Conservation (phyloP, 345 rosid species). For the Eucalyptus caleyi region DNA sequence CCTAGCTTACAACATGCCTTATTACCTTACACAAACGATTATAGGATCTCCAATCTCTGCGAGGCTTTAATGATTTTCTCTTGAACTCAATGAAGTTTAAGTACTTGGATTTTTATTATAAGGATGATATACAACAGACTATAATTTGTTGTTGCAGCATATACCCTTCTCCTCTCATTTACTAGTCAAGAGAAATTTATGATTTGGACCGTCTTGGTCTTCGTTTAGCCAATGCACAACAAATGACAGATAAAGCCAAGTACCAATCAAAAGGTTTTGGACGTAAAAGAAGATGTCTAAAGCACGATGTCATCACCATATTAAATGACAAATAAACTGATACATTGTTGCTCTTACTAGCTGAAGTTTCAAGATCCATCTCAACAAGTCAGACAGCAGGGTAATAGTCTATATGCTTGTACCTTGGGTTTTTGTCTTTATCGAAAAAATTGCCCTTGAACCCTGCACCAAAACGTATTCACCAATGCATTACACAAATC, state of each 20-base stretch:
- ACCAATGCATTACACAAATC: not conserved
- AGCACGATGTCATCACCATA: not conserved
- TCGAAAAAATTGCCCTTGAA: conserved; percentile 3
- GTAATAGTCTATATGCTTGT: not conserved
- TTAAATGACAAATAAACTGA: not conserved
- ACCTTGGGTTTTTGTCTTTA: conserved; percentile 9
- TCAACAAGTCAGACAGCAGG: not conserved
- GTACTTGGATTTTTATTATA: not conserved
- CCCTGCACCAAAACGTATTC: not conserved
- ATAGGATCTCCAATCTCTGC: not conserved
- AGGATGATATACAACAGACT: not conserved
- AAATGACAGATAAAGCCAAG: not conserved
- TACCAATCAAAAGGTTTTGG: not conserved
- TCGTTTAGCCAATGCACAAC: not conserved
- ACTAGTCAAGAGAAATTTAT: not conserved
- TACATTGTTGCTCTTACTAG: not conserved
- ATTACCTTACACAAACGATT: not conserved
- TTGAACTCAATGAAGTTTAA: not conserved
- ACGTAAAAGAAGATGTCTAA: not conserved
- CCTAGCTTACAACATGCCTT: not conserved
- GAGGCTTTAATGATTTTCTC: not conserved
- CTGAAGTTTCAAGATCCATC: not conserved
- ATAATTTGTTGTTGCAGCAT: not conserved
- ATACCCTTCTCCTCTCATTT: not conserved
- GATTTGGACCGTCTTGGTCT: not conserved